Evolutionary conservation across 805 yeast species (phyloP), one percentile per base, ranked within the genome.

Genomic region (Starmerella stigmatis): DNA sequence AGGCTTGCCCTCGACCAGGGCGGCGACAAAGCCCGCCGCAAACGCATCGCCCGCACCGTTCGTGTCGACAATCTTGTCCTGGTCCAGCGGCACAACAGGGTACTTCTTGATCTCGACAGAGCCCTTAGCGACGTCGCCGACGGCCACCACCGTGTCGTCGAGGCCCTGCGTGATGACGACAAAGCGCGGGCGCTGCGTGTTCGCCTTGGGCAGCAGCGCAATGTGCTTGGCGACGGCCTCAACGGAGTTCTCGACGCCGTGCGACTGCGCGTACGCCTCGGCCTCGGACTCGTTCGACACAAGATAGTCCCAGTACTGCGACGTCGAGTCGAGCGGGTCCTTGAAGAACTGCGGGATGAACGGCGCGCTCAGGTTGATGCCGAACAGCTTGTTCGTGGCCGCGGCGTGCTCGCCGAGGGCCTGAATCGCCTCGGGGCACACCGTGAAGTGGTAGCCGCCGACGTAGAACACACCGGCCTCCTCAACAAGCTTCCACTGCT

Each of bases 31-130:
- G 48, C 97, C 97, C 59, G 92, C 94, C 46, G 96, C 97, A 62
- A 89, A 89, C 12, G 96, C 96, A 64, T 89, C 96, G 66, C 97
- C 97, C 38, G 97, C 97, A 71, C 98, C 98, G 70, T 89, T 92
- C 60, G 97, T 85, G 71, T 92, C 99, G 48, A 74, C 79, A 49
- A 92, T 74, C 66, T 80, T 72, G 37, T 73, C 66, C 36, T 75
- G 57, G 33, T 75, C 81, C 60, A 92, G 75, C 48, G 79, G 75
- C 56, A 76, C 81, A 45, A 92, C 95, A 41, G 81, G 72, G 71
- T 64, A 79, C 60, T 69, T 71, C 51, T 71, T 66, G 55, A 67
- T 71, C 31, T 72, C 63, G 46, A 74, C 75, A 30, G 71, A 57
- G 34, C 66, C 60, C 37, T 52, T 46, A 28, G 41, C 59, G 15